These are phyloP conservation scores for Oryza brachyantha DNA, from an alignment of 176 grass and related monocot genomes.

Conservation along the genomic window DNA sequence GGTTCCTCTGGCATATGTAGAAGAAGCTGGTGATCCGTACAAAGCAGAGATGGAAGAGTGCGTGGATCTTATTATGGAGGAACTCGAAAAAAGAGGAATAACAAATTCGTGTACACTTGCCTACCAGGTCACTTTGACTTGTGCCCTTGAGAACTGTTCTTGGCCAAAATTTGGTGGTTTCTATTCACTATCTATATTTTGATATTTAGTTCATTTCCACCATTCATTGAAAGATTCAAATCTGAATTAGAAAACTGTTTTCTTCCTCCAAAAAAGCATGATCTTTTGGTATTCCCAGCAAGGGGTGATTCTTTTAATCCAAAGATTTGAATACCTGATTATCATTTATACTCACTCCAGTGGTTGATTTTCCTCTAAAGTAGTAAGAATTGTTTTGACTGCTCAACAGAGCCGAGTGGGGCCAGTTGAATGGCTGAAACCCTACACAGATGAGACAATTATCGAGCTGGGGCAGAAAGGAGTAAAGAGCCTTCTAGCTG, in stretches of 20 bases:
- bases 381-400: conserved; percentile 19
- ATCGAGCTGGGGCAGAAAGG: conserved; percentile 85
- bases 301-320: not conserved
- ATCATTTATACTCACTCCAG: not conserved
- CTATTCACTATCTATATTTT: not conserved
- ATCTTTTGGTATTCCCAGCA: not conserved
- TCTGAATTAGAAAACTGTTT: not conserved
- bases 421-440: conserved; percentile 96
- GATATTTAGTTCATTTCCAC: not conserved
- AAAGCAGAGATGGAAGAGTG: conserved; percentile 62
- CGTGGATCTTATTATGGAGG: conserved; percentile 81
- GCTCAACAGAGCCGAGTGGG: conserved; percentile 88
- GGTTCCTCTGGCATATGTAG: conserved; percentile 94
- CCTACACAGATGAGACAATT: conserved; percentile 98
- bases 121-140: conserved; percentile 59
- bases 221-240: not conserved
- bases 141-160: not conserved
- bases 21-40: conserved; percentile 56
- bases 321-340: not conserved
- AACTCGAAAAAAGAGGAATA: conserved; percentile 25
- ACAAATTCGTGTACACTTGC: conserved; percentile 74
- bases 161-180: not conserved
- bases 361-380: conserved; percentile 15
- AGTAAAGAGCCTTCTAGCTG: conserved; percentile 84
- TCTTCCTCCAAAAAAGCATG: not conserved